Conservation (phyloP, 371 early-diverging fungal species). For the Actinomortierella ambigua region DNA sequence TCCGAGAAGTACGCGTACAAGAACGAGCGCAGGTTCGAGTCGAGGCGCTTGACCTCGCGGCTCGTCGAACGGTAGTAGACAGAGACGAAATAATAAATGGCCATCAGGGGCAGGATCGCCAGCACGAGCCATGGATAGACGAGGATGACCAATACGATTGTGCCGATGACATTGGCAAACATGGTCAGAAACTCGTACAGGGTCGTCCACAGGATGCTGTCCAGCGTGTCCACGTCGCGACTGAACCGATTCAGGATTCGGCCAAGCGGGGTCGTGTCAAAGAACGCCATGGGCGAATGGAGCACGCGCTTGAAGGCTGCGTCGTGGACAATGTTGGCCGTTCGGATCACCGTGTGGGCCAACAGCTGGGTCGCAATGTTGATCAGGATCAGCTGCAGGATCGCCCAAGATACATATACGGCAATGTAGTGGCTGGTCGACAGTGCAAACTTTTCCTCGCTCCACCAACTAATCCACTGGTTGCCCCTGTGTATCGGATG, state of each 20-base stretch:
- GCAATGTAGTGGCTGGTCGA: conserved; percentile 20
- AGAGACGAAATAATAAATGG: conserved; percentile 37
- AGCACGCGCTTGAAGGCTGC: conserved; percentile 52
- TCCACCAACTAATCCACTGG: conserved; percentile 28
- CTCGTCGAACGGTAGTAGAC: conserved; percentile 56
- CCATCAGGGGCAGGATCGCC: neutral
- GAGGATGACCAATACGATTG: conserved; percentile 63
- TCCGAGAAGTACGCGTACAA: conserved; percentile 61
- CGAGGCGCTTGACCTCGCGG: conserved; percentile 77
- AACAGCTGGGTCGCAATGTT: conserved; percentile 21
- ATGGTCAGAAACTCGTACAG: conserved; percentile 65
- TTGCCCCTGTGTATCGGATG: conserved; percentile 13
- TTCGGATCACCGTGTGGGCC: conserved; percentile 12
- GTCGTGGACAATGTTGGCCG: conserved; percentile 14
- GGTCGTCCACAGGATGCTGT: conserved; percentile 57
- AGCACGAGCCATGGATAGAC: conserved; percentile 60
- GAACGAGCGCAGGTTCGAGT: conserved; percentile 58
- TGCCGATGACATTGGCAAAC: conserved; percentile 66
- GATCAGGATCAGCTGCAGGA: conserved; percentile 20
- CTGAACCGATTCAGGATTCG: conserved; percentile 72
- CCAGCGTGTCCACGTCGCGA: conserved; percentile 49
- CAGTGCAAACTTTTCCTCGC: conserved; percentile 6
- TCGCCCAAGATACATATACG: conserved; percentile 35
- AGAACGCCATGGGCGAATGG: conserved; percentile 79
- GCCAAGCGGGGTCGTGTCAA: conserved; percentile 84